Base-by-base conservation (phyloP, 805 yeast genomes). In the Ogataea degrootiae region DNA sequence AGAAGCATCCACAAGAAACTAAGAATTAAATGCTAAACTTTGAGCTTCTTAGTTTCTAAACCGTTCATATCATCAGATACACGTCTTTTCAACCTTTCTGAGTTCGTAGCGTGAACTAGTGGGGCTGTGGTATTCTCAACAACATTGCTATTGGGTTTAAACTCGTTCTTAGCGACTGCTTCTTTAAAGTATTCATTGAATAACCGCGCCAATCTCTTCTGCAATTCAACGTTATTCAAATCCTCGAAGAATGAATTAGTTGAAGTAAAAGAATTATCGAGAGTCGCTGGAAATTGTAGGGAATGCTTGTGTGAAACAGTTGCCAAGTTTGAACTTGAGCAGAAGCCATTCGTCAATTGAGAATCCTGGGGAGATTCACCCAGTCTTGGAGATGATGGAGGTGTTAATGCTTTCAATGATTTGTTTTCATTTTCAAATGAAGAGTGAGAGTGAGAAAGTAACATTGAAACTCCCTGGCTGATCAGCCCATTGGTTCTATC, bases 401-500 rank as follows among this genome's bases (percentile, higher is more conserved):
- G 58, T 12, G 56, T 48, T 23, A 50, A 39, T 15, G 34, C 31
- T 26, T 9, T 6, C 31, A 26, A 26, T 26, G 11, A 9, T 26
- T 26, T 26, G 31, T 26, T 26, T 26, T 26, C 11, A 6, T 26
- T 26, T 26, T 26, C 31, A 9, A 9, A 26, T 26, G 31, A 26
- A 9, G 31, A 26, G 4, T 26, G 31, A 26, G 31, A 26, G 31
- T 3, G 11, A 26, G 31, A 26, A 9, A 26, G 44, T 39, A 29
- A 37, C 26, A 21, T 29, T 29, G 23, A 12, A 17, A 23, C 17
- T 5, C 31, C 37, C 17, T 37, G 29, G 7, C 34, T 23, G 34
- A 43, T 44, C 12, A 55, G 42, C 19, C 45, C 39, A 21, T 31
- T 37, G 17, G 52, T 71, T 14, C 63, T 71, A 48, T 71, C 74